A percentile compares a stretch with the other conserved stretches of the same genome.
These are phyloP conservation scores for Knoxdaviesia capensis DNA, from an alignment of 2,329 filamentous ascomycete species.

Conservation along the genomic window DNA sequence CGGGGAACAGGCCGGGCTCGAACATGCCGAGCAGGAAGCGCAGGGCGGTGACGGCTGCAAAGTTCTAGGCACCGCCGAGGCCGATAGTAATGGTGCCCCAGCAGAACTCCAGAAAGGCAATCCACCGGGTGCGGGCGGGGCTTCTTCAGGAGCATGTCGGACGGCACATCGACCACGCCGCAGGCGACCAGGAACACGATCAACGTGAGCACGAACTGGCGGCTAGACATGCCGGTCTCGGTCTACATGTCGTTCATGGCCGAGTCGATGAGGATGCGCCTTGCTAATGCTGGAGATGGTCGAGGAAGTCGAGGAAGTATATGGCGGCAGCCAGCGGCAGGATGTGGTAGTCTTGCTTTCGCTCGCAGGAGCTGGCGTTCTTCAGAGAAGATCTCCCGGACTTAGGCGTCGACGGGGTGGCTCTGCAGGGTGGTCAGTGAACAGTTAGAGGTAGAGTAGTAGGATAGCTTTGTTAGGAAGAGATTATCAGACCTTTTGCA, in stretches of 20 bases:
- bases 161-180: conserved; percentile 41
- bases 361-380: conserved; percentile 22
- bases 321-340: conserved; percentile 42
- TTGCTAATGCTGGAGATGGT: conserved; percentile 51
- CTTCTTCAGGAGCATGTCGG: conserved; percentile 46
- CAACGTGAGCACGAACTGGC: conserved; percentile 38
- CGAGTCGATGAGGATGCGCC: conserved; percentile 42
- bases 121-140: conserved; percentile 40
- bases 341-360: conserved; percentile 42
- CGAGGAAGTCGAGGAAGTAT: conserved; percentile 48
- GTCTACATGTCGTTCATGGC: conserved; percentile 40
- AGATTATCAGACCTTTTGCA: too few relatives aligned
- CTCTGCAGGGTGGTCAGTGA: too few relatives aligned
- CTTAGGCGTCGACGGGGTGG: too few relatives aligned
- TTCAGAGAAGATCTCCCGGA: conserved; percentile 1
- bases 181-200: conserved; percentile 42
- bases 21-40: conserved; percentile 48
- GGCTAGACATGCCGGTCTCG: conserved; percentile 38
- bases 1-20: conserved; percentile 53
- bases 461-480: too few relatives aligned
- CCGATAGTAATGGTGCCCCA: conserved; percentile 51
- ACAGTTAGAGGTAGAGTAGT: too few relatives aligned
- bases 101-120: conserved; percentile 43
- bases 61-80: conserved; percentile 42
- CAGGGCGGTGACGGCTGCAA: conserved; percentile 41